These are phyloP conservation scores for Aspergillus aculeatus DNA, from an alignment of 2,329 filamentous ascomycete genomes.

Conservation along the genomic window DNA sequence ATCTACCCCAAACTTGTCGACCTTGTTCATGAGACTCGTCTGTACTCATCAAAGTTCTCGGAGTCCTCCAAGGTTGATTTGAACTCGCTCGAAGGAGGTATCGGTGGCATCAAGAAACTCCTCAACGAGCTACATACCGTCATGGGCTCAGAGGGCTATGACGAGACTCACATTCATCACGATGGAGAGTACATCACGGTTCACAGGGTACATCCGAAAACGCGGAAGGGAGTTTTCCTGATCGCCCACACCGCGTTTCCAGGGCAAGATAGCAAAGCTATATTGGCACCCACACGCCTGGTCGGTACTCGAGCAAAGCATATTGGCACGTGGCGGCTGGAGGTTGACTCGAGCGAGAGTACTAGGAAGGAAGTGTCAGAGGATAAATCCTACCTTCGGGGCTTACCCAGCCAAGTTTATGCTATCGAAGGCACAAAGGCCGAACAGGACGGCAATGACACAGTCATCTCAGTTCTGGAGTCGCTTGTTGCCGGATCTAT, in stretches of 20 bases:
- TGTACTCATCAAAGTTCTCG: slow-evolving; percentile 78
- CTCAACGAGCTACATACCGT: slow-evolving; percentile 91
- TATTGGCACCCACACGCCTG: slow-evolving; percentile 75
- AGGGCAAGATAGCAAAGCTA: slow-evolving; percentile 79
- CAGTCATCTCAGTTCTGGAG: slow-evolving; percentile 75
- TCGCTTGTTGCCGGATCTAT: slow-evolving; percentile 92
- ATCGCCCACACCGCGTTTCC: slow-evolving; percentile 96
- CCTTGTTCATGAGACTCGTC: slow-evolving; percentile 80
- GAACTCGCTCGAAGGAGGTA: slow-evolving; percentile 73
- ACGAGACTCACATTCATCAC: slow-evolving; percentile 95
- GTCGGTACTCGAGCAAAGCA: slow-evolving; percentile 80
- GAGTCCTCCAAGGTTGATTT: slow-evolving; percentile 45
- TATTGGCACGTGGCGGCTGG: slow-evolving; percentile 87
- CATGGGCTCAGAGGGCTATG: slow-evolving; percentile 93
- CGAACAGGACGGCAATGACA: slow-evolving; percentile 70
- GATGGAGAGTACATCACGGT: slow-evolving; percentile 96
- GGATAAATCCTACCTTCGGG: slow-evolving; percentile 71
- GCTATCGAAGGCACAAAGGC: slow-evolving; percentile 72
- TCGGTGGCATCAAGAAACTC: slow-evolving; percentile 85
- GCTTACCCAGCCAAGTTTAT: slow-evolving; percentile 78
- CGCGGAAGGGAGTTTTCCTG: slow-evolving; percentile 88
- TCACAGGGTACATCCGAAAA: slow-evolving; percentile 88
- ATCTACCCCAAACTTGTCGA: slow-evolving; percentile 93
- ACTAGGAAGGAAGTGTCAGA: slow-evolving; percentile 62
- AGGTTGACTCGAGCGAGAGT: slow-evolving; percentile 76